These are phyloP conservation scores for Euphorbia neoarborescens DNA, from an alignment of 441 rosid species.

Conservation along the genomic window DNA sequence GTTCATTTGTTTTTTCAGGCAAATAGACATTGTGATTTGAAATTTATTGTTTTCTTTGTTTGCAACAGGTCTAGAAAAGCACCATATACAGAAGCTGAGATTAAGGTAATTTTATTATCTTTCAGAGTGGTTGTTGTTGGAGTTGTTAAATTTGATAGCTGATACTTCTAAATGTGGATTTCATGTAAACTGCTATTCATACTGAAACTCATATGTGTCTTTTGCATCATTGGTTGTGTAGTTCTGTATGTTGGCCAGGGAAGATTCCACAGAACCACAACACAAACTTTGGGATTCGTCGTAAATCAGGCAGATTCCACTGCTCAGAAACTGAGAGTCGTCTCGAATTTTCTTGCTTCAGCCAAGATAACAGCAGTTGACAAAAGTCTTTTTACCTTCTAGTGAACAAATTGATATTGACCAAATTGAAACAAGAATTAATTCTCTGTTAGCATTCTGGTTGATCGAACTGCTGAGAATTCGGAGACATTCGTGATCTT, in stretches of 20 bases:
- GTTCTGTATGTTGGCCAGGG: conserved; percentile 70
- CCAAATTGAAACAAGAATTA: conserved; percentile 51
- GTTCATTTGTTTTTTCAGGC: no score
- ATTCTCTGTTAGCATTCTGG: conserved; percentile 48
- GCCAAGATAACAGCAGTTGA: conserved; percentile 65
- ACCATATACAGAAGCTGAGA: no score
- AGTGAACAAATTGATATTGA: conserved; percentile 73
- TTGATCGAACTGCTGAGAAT: conserved; percentile 43
- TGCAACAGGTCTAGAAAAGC: no score
- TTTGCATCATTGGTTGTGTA: conserved; percentile 63
- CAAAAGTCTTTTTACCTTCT: conserved; percentile 58
- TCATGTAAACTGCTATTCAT: no score
- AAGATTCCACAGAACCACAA: conserved; percentile 56
- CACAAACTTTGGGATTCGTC: conserved; percentile 55
- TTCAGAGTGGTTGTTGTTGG: no score
- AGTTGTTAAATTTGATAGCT: no score
- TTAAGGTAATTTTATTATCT: no score
- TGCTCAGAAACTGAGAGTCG: conserved; percentile 44
- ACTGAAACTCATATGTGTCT: conserved; percentile 14
- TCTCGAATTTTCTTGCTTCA: conserved; percentile 55
- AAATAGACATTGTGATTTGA: no score
- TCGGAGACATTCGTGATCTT: conserved; percentile 49
- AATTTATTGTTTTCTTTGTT: no score
- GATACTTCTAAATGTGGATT: no score
- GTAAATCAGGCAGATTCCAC: conserved; percentile 64